A percentile compares a stretch with the other conserved stretches of the same genome.
These are phyloP conservation scores for Exophiala sp. DNA, from an alignment of 2,329 filamentous ascomycete species.

Conservation along the genomic window DNA sequence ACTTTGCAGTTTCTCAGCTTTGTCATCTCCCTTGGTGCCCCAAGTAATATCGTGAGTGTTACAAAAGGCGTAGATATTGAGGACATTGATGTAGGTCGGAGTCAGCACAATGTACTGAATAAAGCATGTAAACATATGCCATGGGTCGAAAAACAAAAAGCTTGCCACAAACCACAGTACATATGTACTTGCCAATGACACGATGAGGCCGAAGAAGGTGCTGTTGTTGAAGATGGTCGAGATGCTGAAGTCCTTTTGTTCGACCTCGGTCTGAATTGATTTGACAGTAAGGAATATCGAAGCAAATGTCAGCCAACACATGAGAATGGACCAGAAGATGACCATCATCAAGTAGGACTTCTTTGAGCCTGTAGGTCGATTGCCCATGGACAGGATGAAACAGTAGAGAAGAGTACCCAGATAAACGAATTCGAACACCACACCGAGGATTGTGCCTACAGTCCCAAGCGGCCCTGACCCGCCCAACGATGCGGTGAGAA, in stretches of 20 bases:
- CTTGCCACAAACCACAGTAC: constrained; percentile 89
- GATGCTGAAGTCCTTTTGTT: constrained; percentile 62
- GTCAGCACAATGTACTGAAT: constrained; percentile 92
- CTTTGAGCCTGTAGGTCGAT: constrained; percentile 89
- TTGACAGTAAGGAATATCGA: constrained; percentile 90
- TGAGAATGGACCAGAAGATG: constrained; percentile 96
- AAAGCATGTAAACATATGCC: constrained; percentile 97
- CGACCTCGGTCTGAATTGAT: constrained; percentile 71
- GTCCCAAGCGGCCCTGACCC: constrained; percentile 66
- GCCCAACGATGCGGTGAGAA: constrained; percentile 83
- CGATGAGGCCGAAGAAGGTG: constrained; percentile 88
- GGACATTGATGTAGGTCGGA: constrained; percentile 94
- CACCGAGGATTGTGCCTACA: constrained; percentile 73
- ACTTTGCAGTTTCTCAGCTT: constrained; percentile 81
- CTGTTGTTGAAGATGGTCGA: constrained; percentile 76
- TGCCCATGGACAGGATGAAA: constrained; percentile 91
- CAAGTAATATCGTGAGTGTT: constrained; percentile 97
- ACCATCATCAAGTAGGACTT: constrained; percentile 95
- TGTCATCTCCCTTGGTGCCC: constrained; percentile 98
- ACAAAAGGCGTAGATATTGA: constrained; percentile 98
- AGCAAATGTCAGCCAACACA: constrained; percentile 92
- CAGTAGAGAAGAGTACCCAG: constrained; percentile 87
- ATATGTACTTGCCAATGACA: constrained; percentile 89
- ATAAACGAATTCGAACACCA: constrained; percentile 95
- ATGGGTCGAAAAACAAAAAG: constrained; percentile 93